Base-by-base conservation (phyloP, 257 asterid genomes). In the Solanum ossicruentum region DNA sequence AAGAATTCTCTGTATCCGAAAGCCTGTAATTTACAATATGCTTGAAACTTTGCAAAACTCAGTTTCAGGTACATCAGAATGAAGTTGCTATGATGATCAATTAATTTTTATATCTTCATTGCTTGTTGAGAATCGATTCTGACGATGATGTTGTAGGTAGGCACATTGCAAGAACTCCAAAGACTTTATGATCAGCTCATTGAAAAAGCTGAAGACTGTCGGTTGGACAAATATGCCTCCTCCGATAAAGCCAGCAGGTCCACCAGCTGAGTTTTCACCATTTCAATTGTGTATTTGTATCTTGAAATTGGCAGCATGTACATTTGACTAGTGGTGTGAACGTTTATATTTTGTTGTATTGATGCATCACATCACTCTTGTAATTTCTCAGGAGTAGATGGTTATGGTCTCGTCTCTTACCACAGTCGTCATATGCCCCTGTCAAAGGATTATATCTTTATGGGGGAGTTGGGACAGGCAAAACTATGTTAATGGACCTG, bases 401-500 rank as follows among this genome's bases (percentile, higher is more conserved):
- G 99, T 83, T 94, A 70, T 96, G 98, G 99, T 92, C 98, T 41
- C 98, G 95, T 85, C 94, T 96, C 88, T 84, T 92, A 75, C 98
- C 98, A 63, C 90, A 85, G 73, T 52, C 88, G 3, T 86, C 91
- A 45, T 77, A 85, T 88, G 91, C 99, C 15, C 98, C 99, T 0
- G 96, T 96, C 52, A 94, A 89, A 90, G 99, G 99, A 84, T 95
- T 96, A 78, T 96, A 96, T 91, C 98, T 96, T 60, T 94, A 93
- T 73, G 99, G 99, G 45, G 99, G 99, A 87, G 98, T 96, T 57
- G 99, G 99, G 85, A 96, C 99, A 12, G 98, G 99, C 41, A 96
- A 96, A 91, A 96, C 99, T 57, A 96, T 96, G 99, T 84, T 96
- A 89, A 96, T 96, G 98, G 99, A 96, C 91, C 86, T 94, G 87